Evolutionary conservation across 2,329 filamentous ascomycete species (phyloP).

Genomic region (Coniochaeta sp.): DNA sequence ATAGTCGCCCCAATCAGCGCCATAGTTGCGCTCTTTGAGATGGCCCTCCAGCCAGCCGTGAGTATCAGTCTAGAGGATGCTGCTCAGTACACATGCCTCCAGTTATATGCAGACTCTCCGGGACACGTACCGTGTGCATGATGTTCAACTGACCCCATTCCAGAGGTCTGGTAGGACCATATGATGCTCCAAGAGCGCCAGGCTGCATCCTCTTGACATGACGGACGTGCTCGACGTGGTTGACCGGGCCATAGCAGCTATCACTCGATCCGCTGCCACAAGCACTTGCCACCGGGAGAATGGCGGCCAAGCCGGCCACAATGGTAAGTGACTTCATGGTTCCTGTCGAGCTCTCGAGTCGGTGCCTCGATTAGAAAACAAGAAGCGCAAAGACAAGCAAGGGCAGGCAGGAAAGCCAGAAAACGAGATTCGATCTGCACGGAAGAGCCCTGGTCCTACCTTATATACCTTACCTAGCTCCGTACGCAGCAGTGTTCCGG

Average conservation of each 20-base stretch:
- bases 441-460: background rate
- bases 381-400: background rate
- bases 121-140: slow-evolving; percentile 39
- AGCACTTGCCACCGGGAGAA: background rate
- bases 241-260: background rate
- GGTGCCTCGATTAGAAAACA: background rate
- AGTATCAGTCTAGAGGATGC: slow-evolving; percentile 38
- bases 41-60: slow-evolving; percentile 55
- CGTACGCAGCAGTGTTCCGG: background rate
- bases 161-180: slow-evolving; percentile 34
- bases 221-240: slow-evolving; percentile 22
- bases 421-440: background rate
- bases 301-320: background rate
- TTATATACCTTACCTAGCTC: background rate
- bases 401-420: background rate
- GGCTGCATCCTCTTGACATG: slow-evolving; percentile 42
- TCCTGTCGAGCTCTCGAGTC: background rate
- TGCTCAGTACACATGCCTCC: slow-evolving; percentile 1
- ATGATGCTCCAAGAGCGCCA: slow-evolving; percentile 30
- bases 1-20: slow-evolving; percentile 60
- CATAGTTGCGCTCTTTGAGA: slow-evolving; percentile 54
- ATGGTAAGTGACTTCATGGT: background rate
- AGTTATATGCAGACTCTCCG: background rate
- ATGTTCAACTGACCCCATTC: slow-evolving; percentile 60
- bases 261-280: background rate